A percentile compares a stretch with the other conserved stretches of the same genome.
Conservation (phyloP, 305 asterid genomes). For the Solanum chacoense region DNA sequence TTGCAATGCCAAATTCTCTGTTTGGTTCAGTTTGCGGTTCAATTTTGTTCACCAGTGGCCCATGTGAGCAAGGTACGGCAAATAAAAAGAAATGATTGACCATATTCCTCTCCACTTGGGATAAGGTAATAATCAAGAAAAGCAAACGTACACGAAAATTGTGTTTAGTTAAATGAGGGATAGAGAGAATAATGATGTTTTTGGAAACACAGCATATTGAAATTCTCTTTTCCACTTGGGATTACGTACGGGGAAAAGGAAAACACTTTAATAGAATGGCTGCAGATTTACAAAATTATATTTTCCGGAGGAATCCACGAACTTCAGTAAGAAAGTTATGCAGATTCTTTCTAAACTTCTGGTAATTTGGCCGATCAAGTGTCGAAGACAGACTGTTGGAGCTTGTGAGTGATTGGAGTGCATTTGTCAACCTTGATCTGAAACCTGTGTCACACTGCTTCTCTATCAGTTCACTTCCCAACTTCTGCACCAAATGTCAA, state of each 20-base stretch:
- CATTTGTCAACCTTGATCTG: conserved; percentile 64
- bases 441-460: conserved; percentile 43
- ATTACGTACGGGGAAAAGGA: background rate
- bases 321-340: conserved; percentile 68
- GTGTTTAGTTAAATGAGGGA: background rate
- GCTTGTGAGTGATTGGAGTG: conserved; percentile 64
- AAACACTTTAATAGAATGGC: background rate
- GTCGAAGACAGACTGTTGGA: conserved; percentile 64
- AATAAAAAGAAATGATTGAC: background rate
- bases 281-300: conserved; percentile 18
- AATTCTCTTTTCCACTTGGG: background rate
- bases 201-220: background rate
- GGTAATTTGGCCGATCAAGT: conserved; percentile 73
- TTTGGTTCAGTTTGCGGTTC: background rate
- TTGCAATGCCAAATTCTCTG: background rate
- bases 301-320: conserved; percentile 85
- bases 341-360: conserved; percentile 76
- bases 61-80: background rate
- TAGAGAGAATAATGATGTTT: background rate
- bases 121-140: background rate
- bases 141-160: background rate
- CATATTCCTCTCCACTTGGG: background rate
- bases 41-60: background rate
- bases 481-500: conserved; percentile 35
- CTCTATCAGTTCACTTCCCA: conserved; percentile 67